Percentiles rank a stretch among this genome's conserved stretches.
Evolutionary conservation across 257 asterid genomes (phyloP).

Genomic region (Nicotiana tabacum): DNA sequence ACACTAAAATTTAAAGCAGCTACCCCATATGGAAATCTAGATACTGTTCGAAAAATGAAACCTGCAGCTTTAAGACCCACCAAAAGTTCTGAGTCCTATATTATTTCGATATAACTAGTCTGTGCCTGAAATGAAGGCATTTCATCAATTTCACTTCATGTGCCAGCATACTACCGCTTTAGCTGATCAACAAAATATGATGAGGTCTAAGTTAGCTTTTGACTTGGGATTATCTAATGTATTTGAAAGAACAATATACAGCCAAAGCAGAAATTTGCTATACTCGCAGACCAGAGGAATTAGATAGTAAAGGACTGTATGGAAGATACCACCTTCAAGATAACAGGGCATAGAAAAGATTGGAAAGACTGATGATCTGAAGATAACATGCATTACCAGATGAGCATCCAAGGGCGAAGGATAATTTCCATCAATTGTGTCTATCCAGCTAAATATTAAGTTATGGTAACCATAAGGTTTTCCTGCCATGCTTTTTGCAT

Average conservation of each 20-base stretch:
- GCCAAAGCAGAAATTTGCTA: not conserved
- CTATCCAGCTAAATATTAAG: conserved; percentile 94
- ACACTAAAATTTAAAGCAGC: not conserved
- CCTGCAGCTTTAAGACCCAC: not conserved
- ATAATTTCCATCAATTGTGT: conserved; percentile 66
- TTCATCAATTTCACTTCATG: not conserved
- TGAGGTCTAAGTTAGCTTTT: not conserved
- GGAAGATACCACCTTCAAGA: not conserved
- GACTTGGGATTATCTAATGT: not conserved
- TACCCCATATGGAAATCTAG: not conserved
- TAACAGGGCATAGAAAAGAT: not conserved
- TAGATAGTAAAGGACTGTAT: not conserved
- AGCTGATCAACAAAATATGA: not conserved
- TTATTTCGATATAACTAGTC: not conserved
- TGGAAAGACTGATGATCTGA: not conserved
- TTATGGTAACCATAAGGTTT: conserved; percentile 86
- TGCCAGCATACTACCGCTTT: not conserved
- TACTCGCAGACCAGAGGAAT: not conserved
- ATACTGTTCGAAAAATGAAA: not conserved
- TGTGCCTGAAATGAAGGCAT: not conserved
- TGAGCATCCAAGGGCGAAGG: conserved; percentile 86
- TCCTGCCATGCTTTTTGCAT: conserved; percentile 78
- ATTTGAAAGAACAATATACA: not conserved
- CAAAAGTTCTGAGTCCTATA: not conserved
- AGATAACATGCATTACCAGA: conserved; percentile 45